Evolutionary conservation across 2,329 filamentous ascomycete genomes (phyloP).

Genomic region (Diaporthe velutina): DNA sequence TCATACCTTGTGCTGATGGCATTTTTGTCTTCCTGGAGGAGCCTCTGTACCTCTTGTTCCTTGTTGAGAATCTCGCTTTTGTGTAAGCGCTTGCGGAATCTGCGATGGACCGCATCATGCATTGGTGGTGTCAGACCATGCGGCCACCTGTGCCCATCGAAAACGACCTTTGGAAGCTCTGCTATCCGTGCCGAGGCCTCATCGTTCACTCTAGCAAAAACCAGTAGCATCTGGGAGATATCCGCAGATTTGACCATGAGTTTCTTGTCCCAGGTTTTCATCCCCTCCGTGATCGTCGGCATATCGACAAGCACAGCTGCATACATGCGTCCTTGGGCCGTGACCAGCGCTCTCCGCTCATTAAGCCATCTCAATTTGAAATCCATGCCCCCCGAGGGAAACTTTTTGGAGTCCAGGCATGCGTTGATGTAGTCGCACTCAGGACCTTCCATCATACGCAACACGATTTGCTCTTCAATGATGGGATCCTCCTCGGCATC

Average conservation of each 20-base stretch:
- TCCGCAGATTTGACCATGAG: conserved; percentile 91
- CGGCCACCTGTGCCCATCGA: conserved; percentile 79
- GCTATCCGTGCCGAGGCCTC: conserved; percentile 76
- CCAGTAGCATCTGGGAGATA: conserved; percentile 89
- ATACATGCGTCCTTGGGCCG: conserved; percentile 77
- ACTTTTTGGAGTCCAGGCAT: conserved; percentile 37
- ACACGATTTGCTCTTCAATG: conserved; percentile 89
- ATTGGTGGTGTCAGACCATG: conserved; percentile 91
- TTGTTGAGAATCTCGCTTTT: conserved; percentile 84
- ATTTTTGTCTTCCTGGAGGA: conserved; percentile 77
- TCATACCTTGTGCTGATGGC: conserved; percentile 73
- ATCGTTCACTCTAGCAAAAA: conserved; percentile 75
- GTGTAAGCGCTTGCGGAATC: conserved; percentile 86
- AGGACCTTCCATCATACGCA: conserved; percentile 88
- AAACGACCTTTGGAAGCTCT: conserved; percentile 79
- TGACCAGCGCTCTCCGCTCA: conserved; percentile 79
- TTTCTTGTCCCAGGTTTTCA: conserved; percentile 94
- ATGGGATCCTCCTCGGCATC: conserved; percentile 89
- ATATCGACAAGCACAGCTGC: conserved; percentile 86
- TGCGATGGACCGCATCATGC: conserved; percentile 84
- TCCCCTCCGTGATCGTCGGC: conserved; percentile 87
- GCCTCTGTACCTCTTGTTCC: conserved; percentile 81
- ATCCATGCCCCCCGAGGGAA: conserved; percentile 73
- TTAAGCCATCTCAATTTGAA: conserved; percentile 86
- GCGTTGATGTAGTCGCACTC: conserved; percentile 83